These are phyloP conservation scores for Parathielavia appendiculata DNA, from an alignment of 495 filamentous ascomycete species.

Conservation along the genomic window DNA sequence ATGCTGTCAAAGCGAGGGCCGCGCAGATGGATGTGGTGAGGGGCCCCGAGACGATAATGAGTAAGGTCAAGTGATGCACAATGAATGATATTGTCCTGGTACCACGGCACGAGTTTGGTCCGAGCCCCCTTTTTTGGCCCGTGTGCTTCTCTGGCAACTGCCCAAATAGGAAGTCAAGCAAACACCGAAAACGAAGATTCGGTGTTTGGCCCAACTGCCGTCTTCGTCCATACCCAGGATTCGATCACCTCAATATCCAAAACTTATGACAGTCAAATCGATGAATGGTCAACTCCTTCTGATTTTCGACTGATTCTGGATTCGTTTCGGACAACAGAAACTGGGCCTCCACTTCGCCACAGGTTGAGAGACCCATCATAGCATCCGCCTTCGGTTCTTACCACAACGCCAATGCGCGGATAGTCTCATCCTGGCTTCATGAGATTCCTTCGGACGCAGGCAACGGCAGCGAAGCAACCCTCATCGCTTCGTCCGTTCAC, in stretches of 20 bases:
- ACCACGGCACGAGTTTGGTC: not conserved
- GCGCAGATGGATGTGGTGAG: slow-evolving; percentile 75
- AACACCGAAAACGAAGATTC: not conserved
- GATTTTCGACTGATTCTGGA: not conserved
- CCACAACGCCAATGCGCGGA: not conserved
- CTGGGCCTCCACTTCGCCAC: not conserved
- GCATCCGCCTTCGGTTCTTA: not conserved
- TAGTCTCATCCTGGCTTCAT: slow-evolving; percentile 13
- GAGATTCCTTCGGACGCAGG: slow-evolving; percentile 12
- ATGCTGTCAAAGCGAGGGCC: slow-evolving; percentile 76
- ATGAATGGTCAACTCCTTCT: not conserved
- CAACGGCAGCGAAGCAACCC: slow-evolving; percentile 6
- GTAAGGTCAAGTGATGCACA: slow-evolving; percentile 71
- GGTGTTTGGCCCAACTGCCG: not conserved
- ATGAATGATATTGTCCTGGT: slow-evolving; percentile 3
- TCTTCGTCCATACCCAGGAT: not conserved
- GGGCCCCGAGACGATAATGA: slow-evolving; percentile 84
- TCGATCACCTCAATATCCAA: not conserved
- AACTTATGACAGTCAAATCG: no score
- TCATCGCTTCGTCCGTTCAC: not conserved
- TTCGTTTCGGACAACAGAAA: no score
- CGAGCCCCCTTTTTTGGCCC: not conserved
- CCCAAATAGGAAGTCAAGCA: slow-evolving; percentile 9
- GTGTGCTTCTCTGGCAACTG: slow-evolving; percentile 5
- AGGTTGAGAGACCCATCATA: not conserved